These are phyloP conservation scores for Rubia balearica DNA, from an alignment of 305 asterid genomes.

Conservation along the genomic window DNA sequence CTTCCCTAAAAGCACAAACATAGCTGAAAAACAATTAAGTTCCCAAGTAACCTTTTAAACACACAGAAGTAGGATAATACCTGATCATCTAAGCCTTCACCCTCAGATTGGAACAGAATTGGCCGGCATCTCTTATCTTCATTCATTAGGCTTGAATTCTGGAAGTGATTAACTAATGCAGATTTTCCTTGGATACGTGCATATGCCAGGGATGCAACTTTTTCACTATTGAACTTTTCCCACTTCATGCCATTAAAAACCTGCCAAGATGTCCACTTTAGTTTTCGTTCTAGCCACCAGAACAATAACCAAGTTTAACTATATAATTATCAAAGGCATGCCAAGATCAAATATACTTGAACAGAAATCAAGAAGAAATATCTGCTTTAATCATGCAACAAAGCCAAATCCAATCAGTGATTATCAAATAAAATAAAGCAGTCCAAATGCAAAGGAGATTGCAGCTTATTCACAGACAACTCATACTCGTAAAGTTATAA, in stretches of 20 bases:
- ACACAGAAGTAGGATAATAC: conserved; percentile 23
- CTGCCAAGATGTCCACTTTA: conserved; percentile 24
- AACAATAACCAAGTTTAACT: neutral
- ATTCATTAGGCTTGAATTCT: conserved; percentile 94
- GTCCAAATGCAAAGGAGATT: neutral
- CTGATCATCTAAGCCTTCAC: conserved; percentile 53
- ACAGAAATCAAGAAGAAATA: neutral
- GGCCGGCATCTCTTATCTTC: conserved; percentile 95
- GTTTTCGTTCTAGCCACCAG: neutral
- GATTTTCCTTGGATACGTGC: conserved; percentile 93
- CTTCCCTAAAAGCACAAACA: neutral
- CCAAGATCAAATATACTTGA: neutral
- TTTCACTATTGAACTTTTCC: conserved; percentile 94
- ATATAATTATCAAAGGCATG: neutral
- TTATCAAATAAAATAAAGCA: neutral
- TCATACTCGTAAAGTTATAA: conserved; percentile 2
- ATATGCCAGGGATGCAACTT: conserved; percentile 91
- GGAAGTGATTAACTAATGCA: conserved; percentile 80
- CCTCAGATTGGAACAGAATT: conserved; percentile 69
- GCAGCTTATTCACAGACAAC: neutral
- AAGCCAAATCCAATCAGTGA: neutral
- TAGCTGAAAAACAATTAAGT: neutral
- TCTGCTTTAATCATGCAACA: neutral
- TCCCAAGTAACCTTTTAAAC: neutral
- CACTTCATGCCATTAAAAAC: conserved; percentile 94